A percentile compares a stretch with the other conserved stretches of the same genome.
Conservation (phyloP, 768 basidiomycete species). For the Favolaschia claudopus region DNA sequence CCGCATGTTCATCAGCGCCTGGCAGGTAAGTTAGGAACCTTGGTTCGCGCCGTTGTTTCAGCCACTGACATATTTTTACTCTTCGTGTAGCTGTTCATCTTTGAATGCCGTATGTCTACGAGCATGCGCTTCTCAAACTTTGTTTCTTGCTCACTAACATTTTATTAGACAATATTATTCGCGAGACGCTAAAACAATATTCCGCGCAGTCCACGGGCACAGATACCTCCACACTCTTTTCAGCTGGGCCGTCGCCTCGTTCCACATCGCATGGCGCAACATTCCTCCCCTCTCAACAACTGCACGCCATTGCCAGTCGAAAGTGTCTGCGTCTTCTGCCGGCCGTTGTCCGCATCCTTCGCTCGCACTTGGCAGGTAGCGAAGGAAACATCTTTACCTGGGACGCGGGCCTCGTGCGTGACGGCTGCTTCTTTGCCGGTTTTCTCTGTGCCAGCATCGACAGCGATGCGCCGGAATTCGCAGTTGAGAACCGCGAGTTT, state of each 20-base stretch:
- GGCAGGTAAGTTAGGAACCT: conserved; percentile 68
- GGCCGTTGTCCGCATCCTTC: conserved; percentile 57
- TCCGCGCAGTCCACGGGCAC: conserved; percentile 37
- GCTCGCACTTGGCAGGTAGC: conserved; percentile 51
- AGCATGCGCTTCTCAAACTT: neutral
- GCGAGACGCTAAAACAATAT: conserved; percentile 79
- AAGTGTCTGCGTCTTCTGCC: conserved; percentile 62
- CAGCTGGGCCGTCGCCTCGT: conserved; percentile 53
- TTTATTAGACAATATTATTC: conserved; percentile 78
- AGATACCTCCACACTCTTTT: conserved; percentile 44
- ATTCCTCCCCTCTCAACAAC: conserved; percentile 53
- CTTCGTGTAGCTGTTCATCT: conserved; percentile 76
- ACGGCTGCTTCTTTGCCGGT: conserved; percentile 90
- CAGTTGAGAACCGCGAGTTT: conserved; percentile 41
- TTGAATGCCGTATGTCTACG: conserved; percentile 78
- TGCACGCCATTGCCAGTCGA: conserved; percentile 56
- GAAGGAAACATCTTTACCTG: conserved; percentile 72
- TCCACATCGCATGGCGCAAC: conserved; percentile 57
- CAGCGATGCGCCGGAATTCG: conserved; percentile 44
- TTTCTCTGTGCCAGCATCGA: conserved; percentile 75
- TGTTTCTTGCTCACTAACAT: conserved; percentile 15
- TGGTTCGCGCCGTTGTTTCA: conserved; percentile 7
- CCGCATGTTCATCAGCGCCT: conserved; percentile 78
- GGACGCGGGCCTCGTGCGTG: conserved; percentile 86
- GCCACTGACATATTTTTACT: conserved; percentile 24